Evolutionary conservation across 306 rosid species (phyloP), one percentile per base, ranked within the genome.

Genomic region (Begonia fuchsioides): DNA sequence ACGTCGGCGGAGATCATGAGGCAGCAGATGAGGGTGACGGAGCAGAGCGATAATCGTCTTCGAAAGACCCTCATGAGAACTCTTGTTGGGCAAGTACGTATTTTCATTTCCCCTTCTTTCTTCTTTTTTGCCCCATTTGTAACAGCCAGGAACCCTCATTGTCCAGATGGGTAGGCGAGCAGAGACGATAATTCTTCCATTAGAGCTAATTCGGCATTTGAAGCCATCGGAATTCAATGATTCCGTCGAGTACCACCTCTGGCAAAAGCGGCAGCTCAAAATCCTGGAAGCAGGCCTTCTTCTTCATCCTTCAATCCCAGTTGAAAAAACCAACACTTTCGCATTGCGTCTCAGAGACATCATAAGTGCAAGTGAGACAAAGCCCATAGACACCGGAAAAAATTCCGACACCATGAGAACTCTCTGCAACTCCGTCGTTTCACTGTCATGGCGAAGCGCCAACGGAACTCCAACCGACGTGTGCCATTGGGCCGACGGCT

Each of bases 1-100:
- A 90, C 98, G 9, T 90, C 98, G 1, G 98, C 98, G 0, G 98
- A 90, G 81, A 90, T 90, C 65, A 85, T 90, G 98, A 77, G 96
- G 57, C 96, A 85, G 16, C 96, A 90, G 44, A 90, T 90, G 98
- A 73, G 61, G 55, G 94, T 90, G 32, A 75, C 94, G 5, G 98
- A 90, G 68, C 93, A 77, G 57, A 82, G 87, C 43, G 96, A 90
- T 58, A 71, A 68, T 50, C 80, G 96, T 38, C 60, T 90, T 0
- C 59, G 98, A 56, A 90, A 85, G 73, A 82, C 93, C 13, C 72
- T 90, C 50, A 79, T 66, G 78, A 77, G 98, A 60, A 79, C 85
- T 39, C 79, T 90, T 4, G 81, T 85, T n/a, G 98, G 98, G 75
- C 96, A 85, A 69, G 98, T 90, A 81, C 19, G 80, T 68, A 3